A percentile compares a stretch with the other conserved stretches of the same genome.
Conservation (phyloP, 805 yeast species). For the Debaryomyces hansenii region DNA sequence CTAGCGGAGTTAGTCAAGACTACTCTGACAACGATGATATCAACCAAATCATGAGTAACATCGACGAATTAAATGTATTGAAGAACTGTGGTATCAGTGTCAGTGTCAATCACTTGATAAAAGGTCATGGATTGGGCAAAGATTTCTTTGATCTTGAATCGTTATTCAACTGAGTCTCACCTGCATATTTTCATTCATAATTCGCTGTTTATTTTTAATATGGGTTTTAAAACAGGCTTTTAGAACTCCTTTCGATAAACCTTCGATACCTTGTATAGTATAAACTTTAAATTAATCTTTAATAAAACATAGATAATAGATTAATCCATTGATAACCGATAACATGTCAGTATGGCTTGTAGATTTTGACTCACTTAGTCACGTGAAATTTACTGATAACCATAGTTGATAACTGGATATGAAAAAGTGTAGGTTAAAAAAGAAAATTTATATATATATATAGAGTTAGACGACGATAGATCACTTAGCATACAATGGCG, state of each 20-base stretch:
- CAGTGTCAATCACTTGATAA: constrained; percentile 4
- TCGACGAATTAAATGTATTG: constrained; percentile 6
- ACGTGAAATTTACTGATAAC: not conserved
- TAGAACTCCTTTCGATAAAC: not conserved
- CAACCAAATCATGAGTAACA: constrained; percentile 3
- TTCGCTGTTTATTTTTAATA: not conserved
- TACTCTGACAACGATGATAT: constrained; percentile 10
- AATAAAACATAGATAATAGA: too few species aligned
- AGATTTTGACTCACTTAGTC: not conserved
- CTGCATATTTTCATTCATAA: not conserved
- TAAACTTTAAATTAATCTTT: not conserved
- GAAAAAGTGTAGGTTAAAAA: too few species aligned
- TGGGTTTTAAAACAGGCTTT: not conserved
- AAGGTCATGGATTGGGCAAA: constrained; percentile 5
- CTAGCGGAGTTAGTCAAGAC: constrained; percentile 1
- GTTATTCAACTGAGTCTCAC: not conserved
- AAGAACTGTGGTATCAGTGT: constrained; percentile 9
- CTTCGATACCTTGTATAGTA: not conserved
- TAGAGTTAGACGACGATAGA: too few species aligned
- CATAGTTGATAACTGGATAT: too few species aligned
- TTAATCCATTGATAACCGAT: too few species aligned
- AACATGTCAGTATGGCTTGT: too few species aligned
- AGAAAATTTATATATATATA: too few species aligned
- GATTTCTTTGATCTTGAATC: constrained; percentile 5
- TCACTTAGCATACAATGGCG: too few species aligned